Evolutionary conservation across 176 grass and related monocot genomes (phyloP), one percentile per base, ranked within the genome.

Genomic region (Bothriochloa decipiens): DNA sequence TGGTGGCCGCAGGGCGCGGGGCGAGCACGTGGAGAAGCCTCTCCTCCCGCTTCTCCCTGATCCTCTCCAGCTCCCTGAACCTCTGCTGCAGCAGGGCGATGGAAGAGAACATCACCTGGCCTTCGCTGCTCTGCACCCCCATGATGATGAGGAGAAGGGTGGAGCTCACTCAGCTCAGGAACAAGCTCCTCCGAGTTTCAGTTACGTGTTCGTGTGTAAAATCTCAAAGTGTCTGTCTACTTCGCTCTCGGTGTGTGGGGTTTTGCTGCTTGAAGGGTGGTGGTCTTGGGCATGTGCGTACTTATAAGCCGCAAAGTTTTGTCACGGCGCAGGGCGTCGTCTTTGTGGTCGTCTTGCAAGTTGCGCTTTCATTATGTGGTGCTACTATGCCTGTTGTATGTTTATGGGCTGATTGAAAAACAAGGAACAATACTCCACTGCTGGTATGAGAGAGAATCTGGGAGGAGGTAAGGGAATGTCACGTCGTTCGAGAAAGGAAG

Each of bases 1-100:
- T 39, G 22, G 67, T 2, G 23, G 74, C 29, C 5, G 15, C 40
- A 2, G 70, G 40, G 65, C 45, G 69, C 68, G 74, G 50, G 11
- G 67, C 26, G 68, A 85, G 78, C 85, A 86, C 82, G 63, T 47
- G 72, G 73, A 91, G 76, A 47, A 88, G 82, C 83, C 82, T 91
- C 52, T 89, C 85, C 83, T 98, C 96, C 85, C 93, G 91, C 87
- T 89, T 91, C 85, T 95, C 96, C 74, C 91, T 95, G 75, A 88
- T 74, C 85, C 83, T 93, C 73, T 95, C 87, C 72, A 95, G 86
- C 72, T 93, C 87, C 76, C 82, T 95, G 81, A 95, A 98, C 85
- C 96, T 93, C 85, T 93, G 87, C 82, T 87, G 91, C 80, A 98
- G 82, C 72, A 98, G 85, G 25, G 91, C 91, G 82, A 98, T 91